Percentiles rank a stretch among this genome's conserved stretches.
These are phyloP conservation scores for Amauroascus verrucosus DNA, from an alignment of 2,329 filamentous ascomycete genomes.

Conservation along the genomic window DNA sequence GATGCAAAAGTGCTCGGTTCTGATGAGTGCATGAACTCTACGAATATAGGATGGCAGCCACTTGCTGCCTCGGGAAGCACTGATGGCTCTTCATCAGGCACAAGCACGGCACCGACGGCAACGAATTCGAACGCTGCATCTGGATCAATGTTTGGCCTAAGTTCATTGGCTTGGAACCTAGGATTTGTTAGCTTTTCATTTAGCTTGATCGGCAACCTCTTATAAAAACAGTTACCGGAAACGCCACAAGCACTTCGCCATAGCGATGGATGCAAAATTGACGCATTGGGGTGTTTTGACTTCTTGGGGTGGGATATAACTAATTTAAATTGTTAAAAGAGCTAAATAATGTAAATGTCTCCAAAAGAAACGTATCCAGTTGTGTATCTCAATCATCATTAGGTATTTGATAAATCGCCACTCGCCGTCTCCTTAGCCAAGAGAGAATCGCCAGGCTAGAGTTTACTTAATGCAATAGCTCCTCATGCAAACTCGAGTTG, in stretches of 20 bases:
- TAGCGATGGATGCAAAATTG: neutral
- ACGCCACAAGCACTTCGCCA: neutral
- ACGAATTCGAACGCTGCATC: conserved; percentile 3
- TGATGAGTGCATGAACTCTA: conserved; percentile 32
- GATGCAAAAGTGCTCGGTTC: conserved; percentile 29
- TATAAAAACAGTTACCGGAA: neutral
- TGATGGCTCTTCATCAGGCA: neutral
- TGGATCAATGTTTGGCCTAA: neutral
- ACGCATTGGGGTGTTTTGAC: neutral
- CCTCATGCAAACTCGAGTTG: too few relatives aligned
- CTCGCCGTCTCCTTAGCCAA: too few relatives aligned
- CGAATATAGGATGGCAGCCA: conserved; percentile 28
- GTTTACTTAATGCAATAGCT: too few relatives aligned
- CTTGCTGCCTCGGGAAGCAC: conserved; percentile 10
- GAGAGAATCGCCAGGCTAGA: too few relatives aligned
- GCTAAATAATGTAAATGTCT: too few relatives aligned
- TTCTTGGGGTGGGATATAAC: too few relatives aligned
- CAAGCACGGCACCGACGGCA: neutral
- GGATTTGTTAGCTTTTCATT: neutral
- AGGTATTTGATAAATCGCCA: too few relatives aligned
- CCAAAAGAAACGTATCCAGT: too few relatives aligned
- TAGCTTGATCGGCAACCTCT: neutral
- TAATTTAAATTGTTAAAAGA: too few relatives aligned
- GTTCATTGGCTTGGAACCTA: neutral
- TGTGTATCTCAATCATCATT: too few relatives aligned